These are phyloP conservation scores for Pontederia crassipes DNA, from an alignment of 176 grass and related monocot genomes.

Conservation along the genomic window DNA sequence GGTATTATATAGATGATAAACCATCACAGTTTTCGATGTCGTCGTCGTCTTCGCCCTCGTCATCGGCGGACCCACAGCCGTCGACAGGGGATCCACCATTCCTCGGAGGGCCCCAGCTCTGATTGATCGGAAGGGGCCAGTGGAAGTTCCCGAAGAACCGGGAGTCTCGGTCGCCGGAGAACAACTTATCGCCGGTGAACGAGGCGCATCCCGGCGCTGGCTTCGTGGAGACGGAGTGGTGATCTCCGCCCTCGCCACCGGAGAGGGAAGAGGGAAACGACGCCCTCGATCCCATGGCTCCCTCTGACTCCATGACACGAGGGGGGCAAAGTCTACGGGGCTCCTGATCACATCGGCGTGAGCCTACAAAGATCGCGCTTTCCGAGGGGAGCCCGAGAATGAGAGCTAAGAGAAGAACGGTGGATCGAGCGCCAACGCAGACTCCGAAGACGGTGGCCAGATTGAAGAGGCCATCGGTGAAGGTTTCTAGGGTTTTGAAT, in stretches of 20 bases:
- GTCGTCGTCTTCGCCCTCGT: conserved; percentile 22
- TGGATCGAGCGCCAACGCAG: too few relatives aligned
- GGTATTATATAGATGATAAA: too few relatives aligned
- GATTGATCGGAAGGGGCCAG: background rate
- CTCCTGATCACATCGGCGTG: too few relatives aligned
- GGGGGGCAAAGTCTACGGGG: background rate
- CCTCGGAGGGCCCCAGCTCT: conserved; percentile 13
- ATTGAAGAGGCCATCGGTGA: too few relatives aligned
- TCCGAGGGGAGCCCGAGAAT: too few relatives aligned
- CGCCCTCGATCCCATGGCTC: background rate
- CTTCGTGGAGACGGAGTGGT: too few relatives aligned
- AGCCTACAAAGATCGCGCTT: too few relatives aligned
- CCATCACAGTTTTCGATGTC: conserved; percentile 26
- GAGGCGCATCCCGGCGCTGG: conserved; percentile 1
- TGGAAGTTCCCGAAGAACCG: conserved; percentile 25
- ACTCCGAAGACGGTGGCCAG: too few relatives aligned
- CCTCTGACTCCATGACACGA: background rate
- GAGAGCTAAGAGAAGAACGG: too few relatives aligned
- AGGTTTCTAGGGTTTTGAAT: background rate
- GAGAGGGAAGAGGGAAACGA: background rate
- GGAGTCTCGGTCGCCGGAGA: conserved; percentile 23
- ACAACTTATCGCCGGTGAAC: conserved; percentile 9
- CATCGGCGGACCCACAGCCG: conserved; percentile 20
- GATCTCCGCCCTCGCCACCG: background rate
- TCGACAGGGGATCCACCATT: conserved; percentile 1